Evolutionary conservation across 495 filamentous ascomycete species (phyloP).

Genomic region (Lophium mytilinum): DNA sequence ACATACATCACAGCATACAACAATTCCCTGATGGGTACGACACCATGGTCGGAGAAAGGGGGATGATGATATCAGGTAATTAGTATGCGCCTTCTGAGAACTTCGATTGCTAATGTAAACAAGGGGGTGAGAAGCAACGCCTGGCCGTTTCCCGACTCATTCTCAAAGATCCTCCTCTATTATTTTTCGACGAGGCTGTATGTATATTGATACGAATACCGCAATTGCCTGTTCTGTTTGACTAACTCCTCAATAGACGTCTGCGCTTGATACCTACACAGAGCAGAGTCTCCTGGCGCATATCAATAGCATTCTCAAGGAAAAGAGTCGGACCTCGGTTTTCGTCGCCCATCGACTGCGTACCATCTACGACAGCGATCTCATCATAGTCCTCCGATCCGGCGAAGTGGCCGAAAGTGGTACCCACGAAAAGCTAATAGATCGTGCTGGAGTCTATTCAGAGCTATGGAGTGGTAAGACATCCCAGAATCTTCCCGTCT

Average conservation of each 20-base stretch:
- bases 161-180: conserved; percentile 81
- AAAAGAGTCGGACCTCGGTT: conserved; percentile 82
- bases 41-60: conserved; percentile 89
- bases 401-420: conserved; percentile 79
- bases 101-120: not conserved
- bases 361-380: conserved; percentile 88
- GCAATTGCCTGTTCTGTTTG: not conserved
- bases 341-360: conserved; percentile 89
- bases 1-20: conserved; percentile 74
- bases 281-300: conserved; percentile 86
- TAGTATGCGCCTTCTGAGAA: not conserved
- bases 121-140: conserved; percentile 84
- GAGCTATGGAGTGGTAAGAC: conserved; percentile 68
- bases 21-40: conserved; percentile 76
- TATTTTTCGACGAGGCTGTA: conserved; percentile 96
- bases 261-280: conserved; percentile 90
- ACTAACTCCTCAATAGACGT: conserved; percentile 47
- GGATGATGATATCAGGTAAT: conserved; percentile 85
- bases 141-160: conserved; percentile 80
- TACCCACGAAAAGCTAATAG: conserved; percentile 76
- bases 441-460: conserved; percentile 71
- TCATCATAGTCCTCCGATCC: conserved; percentile 81
- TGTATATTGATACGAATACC: conserved; percentile 22
- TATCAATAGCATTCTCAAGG: conserved; percentile 86
- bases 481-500: not conserved